Conservation (phyloP, 345 rosid genomes). For the Populus euphratica region DNA sequence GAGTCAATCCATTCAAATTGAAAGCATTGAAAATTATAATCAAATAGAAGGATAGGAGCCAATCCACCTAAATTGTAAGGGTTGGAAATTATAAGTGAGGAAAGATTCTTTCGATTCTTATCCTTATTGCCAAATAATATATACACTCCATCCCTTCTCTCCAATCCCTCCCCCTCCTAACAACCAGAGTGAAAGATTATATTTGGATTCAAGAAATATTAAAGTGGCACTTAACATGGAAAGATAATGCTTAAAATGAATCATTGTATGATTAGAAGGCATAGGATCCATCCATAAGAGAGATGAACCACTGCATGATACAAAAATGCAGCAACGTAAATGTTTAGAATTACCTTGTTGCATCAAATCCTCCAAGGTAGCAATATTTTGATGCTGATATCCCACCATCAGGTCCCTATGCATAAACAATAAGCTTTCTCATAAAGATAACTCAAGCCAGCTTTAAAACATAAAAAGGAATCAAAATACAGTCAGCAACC, state of each 20-base stretch:
- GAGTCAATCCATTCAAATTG: too few species aligned
- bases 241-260: neutral
- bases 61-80: too few species aligned
- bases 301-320: neutral
- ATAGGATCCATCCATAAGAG: neutral
- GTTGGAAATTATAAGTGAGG: too few species aligned
- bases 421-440: constrained; percentile 16
- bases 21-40: too few species aligned
- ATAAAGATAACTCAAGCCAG: neutral
- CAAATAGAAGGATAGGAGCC: too few species aligned
- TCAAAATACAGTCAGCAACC: constrained; percentile 37
- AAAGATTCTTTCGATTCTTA: too few species aligned
- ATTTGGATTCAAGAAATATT: neutral
- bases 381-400: constrained; percentile 86
- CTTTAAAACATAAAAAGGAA: constrained; percentile 1
- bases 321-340: neutral
- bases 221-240: neutral
- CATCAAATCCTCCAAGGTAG: constrained; percentile 96
- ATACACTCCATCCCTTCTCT: too few species aligned
- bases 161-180: too few species aligned
- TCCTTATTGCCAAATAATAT: too few species aligned
- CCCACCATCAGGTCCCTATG: constrained; percentile 96
- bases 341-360: constrained; percentile 58
- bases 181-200: neutral
- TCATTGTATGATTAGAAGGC: neutral